Evolutionary conservation across 202 grass and related monocot species (phyloP).

Genomic region (Dendrocalamus latiflorus): DNA sequence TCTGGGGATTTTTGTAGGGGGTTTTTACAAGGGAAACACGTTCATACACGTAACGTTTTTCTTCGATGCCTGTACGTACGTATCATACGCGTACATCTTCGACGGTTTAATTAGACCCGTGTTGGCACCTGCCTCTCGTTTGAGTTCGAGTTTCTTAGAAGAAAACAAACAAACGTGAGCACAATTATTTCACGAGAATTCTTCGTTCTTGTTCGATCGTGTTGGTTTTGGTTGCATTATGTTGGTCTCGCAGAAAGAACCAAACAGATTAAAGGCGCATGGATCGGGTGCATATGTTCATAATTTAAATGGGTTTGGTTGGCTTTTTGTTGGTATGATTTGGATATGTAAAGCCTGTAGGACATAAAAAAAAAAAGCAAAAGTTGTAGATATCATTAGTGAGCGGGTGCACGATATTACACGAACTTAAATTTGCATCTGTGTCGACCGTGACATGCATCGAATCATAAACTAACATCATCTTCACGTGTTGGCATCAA

Average conservation of each 20-base stretch:
- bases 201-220: not conserved
- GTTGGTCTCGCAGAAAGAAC: not conserved
- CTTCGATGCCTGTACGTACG: not conserved
- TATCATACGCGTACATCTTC: not conserved
- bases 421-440: not conserved
- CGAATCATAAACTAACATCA: not conserved
- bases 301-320: no score
- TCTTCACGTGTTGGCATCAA: not conserved
- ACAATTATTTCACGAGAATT: not conserved
- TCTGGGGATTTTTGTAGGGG: not conserved
- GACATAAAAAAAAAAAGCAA: no score
- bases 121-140: not conserved
- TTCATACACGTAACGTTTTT: not conserved
- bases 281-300: no score
- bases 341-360: no score
- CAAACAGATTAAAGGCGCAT: no score
- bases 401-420: not conserved
- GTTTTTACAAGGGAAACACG: not conserved
- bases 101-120: not conserved
- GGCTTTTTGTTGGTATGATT: no score
- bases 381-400: no score
- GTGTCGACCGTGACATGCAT: not conserved
- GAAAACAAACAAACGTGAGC: not conserved
- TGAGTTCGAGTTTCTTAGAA: not conserved
- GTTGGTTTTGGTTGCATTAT: not conserved